Base-by-base conservation (phyloP, 1,139 yeast species). In the Lipomyces yarrowii region DNA sequence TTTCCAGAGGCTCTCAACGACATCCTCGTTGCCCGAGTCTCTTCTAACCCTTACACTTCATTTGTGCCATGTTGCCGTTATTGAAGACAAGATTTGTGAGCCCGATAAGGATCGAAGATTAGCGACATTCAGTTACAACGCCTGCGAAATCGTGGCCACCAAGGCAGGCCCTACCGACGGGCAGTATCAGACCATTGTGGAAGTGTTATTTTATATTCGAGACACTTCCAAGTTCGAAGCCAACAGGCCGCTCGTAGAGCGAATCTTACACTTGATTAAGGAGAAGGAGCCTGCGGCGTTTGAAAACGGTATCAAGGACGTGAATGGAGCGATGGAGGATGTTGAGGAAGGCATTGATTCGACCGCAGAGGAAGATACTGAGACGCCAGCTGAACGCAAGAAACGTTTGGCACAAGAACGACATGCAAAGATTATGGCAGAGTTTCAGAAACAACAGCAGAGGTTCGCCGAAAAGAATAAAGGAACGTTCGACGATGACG, bases 381-480 rank as follows among this genome's bases (percentile, higher is more conserved):
- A 82, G 64, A 79, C 82, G 26, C 89, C 83, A 52, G 76, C 81
- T 52, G 91, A 86, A 61, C 82, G 84, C 52, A 89, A 87, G 75
- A 90, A 87, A 77, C 80, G 87, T 61, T 73, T 86, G 37, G 98
- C 97, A 0, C 84, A 86, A 72, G 88, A 85, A 65, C 84, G 96
- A 70, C 91, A 88, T 73, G 85, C 84, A 8, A 89, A 87, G 73
- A 82, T 93, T 57, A 77, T 93, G 84, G 91, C 87, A 1, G 91
- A 89, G 70, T 86, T 94, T 77, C 87, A 87, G 68, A 86, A 85
- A 71, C 96, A 91, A 72, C 98, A 92, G 74, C 79, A 84, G 18
- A 83, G 82, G 77, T 93, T 93, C 76, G 76, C 71, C 8, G 73
- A 67, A 18, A 71, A 73, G 56, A 73, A 72, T 13, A 71, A 67